Evolutionary conservation across 2,329 filamentous ascomycete genomes (phyloP).

Genomic region (Arthroderma sp.): DNA sequence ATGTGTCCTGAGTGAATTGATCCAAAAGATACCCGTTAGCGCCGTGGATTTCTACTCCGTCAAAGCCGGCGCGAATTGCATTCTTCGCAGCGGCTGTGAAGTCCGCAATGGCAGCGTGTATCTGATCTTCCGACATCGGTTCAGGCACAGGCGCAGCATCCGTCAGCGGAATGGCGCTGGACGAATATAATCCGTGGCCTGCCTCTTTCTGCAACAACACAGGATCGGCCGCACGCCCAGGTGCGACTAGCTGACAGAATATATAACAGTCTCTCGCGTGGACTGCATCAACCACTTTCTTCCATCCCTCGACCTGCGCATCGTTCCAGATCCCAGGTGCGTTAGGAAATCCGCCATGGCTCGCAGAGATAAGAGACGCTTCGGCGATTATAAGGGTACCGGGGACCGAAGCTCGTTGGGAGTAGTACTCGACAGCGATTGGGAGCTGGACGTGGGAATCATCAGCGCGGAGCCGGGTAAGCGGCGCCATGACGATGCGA

Average conservation of each 20-base stretch:
- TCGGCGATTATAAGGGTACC: constrained; percentile 49
- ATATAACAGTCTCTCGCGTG: constrained; percentile 50
- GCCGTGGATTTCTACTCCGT: constrained; percentile 38
- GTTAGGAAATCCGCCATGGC: constrained; percentile 37
- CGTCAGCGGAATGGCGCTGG: constrained; percentile 28
- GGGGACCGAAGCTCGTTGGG: constrained; percentile 38
- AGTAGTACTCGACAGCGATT: constrained; percentile 39
- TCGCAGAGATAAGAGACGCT: constrained; percentile 38
- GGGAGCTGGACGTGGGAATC: constrained; percentile 37
- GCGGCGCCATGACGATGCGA: constrained; percentile 43
- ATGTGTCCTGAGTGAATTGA: constrained; percentile 36
- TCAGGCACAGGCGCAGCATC: constrained; percentile 20
- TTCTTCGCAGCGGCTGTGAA: constrained; percentile 35
- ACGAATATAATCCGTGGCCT: constrained; percentile 19
- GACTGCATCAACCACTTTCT: constrained; percentile 46
- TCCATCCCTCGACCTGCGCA: constrained; percentile 49
- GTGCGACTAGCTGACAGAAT: constrained; percentile 49
- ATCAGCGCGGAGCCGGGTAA: constrained; percentile 42
- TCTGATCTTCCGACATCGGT: constrained; percentile 28
- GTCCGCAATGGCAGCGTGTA: constrained; percentile 28
- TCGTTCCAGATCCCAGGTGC: constrained; percentile 45
- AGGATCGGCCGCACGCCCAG: constrained; percentile 42
- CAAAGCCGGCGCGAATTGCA: constrained; percentile 43
- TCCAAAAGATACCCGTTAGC: constrained; percentile 41
- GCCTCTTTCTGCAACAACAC: constrained; percentile 21